Conservation (phyloP, 1,284 basidiomycete genomes). For the Agroathelia rolfsii region DNA sequence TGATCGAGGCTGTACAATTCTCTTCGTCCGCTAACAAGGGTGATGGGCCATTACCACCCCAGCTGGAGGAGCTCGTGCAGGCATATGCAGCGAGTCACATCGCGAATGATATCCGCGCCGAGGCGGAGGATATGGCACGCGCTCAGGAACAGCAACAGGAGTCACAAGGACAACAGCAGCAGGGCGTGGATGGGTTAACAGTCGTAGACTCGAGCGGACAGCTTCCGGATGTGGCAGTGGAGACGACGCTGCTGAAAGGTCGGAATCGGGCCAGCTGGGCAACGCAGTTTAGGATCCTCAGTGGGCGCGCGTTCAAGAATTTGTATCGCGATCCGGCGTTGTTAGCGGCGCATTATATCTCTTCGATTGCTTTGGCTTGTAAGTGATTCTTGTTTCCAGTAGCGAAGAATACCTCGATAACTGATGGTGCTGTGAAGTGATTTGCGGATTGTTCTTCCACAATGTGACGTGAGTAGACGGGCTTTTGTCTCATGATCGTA, state of each 20-base stretch:
- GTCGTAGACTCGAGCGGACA: slow-evolving; percentile 30
- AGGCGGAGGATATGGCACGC: slow-evolving; percentile 44
- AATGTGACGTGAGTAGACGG: slow-evolving; percentile 50
- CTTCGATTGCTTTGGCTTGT: slow-evolving; percentile 77
- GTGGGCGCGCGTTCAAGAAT: slow-evolving; percentile 97
- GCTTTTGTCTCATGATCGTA: slow-evolving; percentile 12
- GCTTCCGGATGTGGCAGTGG: slow-evolving; percentile 54
- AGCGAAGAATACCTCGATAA: neutral
- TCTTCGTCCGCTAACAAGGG: slow-evolving; percentile 26
- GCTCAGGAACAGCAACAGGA: slow-evolving; percentile 19
- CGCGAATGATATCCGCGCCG: slow-evolving; percentile 50
- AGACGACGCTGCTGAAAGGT: slow-evolving; percentile 61
- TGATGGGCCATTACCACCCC: slow-evolving; percentile 43
- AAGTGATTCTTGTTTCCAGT: slow-evolving; percentile 24
- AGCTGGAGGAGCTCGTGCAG: slow-evolving; percentile 67
- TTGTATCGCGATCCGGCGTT: slow-evolving; percentile 89
- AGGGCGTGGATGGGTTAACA: slow-evolving; percentile 16
- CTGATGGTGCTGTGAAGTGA: slow-evolving; percentile 32
- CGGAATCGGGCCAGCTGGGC: slow-evolving; percentile 78
- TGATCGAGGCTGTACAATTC: slow-evolving; percentile 59
- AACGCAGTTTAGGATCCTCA: slow-evolving; percentile 89
- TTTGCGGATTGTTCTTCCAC: slow-evolving; percentile 78
- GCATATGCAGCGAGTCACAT: slow-evolving; percentile 64
- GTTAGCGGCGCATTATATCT: slow-evolving; percentile 83
- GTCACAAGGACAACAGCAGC: slow-evolving; percentile 15